phyloP scores from a whole-genome alignment of 2,329 filamentous ascomycete species.

The Fusarium sacchari region DNA sequence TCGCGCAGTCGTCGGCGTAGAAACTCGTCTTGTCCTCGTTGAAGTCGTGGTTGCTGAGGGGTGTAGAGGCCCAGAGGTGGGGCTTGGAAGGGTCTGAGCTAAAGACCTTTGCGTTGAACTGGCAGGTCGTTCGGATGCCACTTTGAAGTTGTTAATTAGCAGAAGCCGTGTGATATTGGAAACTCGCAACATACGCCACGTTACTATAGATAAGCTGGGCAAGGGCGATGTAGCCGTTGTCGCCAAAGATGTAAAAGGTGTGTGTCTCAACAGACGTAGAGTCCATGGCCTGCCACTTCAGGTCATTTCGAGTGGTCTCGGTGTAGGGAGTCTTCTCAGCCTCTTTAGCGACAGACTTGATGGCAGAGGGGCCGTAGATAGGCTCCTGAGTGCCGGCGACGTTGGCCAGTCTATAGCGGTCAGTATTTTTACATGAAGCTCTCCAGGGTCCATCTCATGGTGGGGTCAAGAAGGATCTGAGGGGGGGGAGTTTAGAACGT shows the following conservation, averaged over 20 bases:
- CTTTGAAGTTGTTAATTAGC: conserved; percentile 58
- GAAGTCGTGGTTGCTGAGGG: conserved; percentile 82
- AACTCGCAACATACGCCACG: conserved; percentile 74
- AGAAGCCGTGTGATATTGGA: neutral
- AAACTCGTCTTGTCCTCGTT: conserved; percentile 85
- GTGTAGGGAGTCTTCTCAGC: conserved; percentile 81
- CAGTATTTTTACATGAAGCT: conserved; percentile 27
- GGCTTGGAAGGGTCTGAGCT: conserved; percentile 77
- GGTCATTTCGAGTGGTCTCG: conserved; percentile 78
- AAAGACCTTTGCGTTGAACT: conserved; percentile 96
- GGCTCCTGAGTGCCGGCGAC: conserved; percentile 97
- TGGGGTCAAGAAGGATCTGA: conserved; percentile 16
- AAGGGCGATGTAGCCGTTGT: conserved; percentile 80
- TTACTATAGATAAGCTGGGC: conserved; percentile 98
- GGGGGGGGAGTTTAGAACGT: conserved; percentile 50
- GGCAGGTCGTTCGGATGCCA: conserved; percentile 87
- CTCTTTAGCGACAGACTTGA: conserved; percentile 86
- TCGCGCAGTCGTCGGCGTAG: conserved; percentile 84
- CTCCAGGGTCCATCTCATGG: conserved; percentile 9
- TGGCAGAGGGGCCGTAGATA: conserved; percentile 89
- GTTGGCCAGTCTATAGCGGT: conserved; percentile 68
- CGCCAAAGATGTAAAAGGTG: conserved; percentile 88
- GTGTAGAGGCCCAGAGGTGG: conserved; percentile 85
- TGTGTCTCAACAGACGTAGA: conserved; percentile 94
- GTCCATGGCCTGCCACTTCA: conserved; percentile 84